A percentile compares a stretch with the other conserved stretches of the same genome.
These are phyloP conservation scores for Ceratocystis cubensis DNA, from an alignment of 2,329 filamentous ascomycete genomes.

Conservation along the genomic window DNA sequence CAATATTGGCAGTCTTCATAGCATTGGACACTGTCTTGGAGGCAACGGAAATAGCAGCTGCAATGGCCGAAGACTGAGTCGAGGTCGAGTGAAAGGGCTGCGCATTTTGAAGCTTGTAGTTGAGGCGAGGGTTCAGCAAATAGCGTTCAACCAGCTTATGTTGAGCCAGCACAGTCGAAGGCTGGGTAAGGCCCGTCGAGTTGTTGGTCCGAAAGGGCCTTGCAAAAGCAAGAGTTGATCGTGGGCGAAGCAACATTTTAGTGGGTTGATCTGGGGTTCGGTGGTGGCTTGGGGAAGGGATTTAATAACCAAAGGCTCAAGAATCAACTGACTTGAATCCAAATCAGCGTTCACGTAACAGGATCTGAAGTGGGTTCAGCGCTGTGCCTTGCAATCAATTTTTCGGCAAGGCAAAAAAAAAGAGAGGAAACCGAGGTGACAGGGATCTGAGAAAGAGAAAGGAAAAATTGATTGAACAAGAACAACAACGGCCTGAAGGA, in stretches of 20 bases:
- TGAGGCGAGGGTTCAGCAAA: slow-evolving; percentile 16
- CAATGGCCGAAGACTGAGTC: slow-evolving; percentile 52
- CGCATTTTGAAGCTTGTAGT: slow-evolving; percentile 22
- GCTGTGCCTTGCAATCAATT: slow-evolving; percentile 9
- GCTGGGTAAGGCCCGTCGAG: slow-evolving; percentile 10
- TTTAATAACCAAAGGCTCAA: slow-evolving; percentile 15
- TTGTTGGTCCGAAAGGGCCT: slow-evolving; percentile 12
- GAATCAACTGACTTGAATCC: slow-evolving; percentile 12
- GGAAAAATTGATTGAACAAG: neutral
- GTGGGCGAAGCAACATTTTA: slow-evolving; percentile 17
- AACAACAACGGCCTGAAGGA: neutral
- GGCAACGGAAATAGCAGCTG: slow-evolving; percentile 58
- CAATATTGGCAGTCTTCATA: slow-evolving; percentile 48
- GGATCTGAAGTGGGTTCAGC: slow-evolving; percentile 3
- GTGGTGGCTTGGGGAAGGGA: neutral
- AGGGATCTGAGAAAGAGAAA: neutral
- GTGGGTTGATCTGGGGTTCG: slow-evolving; percentile 9
- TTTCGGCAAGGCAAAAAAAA: slow-evolving; percentile 13
- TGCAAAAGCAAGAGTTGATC: slow-evolving; percentile 15
- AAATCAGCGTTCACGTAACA: slow-evolving; percentile 10
- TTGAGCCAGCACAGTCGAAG: slow-evolving; percentile 12
- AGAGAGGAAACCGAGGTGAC: neutral
- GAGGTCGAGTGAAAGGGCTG: slow-evolving; percentile 35
- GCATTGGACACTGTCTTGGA: slow-evolving; percentile 60
- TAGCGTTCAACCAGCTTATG: slow-evolving; percentile 15